Evolutionary conservation across 768 basidiomycete genomes (phyloP), one percentile per base, ranked within the genome.

Genomic region (Lyophyllum atratum): DNA sequence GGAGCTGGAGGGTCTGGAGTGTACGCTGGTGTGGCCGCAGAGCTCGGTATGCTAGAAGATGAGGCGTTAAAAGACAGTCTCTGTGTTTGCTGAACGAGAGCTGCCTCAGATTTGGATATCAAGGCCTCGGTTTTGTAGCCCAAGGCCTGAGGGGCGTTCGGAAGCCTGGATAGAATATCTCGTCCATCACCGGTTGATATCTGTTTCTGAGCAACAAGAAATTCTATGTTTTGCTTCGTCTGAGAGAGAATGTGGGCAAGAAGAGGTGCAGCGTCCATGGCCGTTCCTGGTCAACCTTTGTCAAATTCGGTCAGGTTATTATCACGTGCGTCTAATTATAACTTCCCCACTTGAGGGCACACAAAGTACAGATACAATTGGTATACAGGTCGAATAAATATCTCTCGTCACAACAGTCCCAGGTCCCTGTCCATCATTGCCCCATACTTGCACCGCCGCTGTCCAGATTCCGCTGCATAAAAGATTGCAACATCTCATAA

Each of bases 191-290:
- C 67, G 5, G 68, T 24, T 1, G 83, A 73, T 47, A 88, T 71
- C 40, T 80, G 76, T 43, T 75, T 72, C 50, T 85, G 77, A 1
- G 75, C 68, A 1, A 79, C 71, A 9, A 89, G 78, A 56, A 87
- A 83, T 10, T 80, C 74, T 31, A 89, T 67, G 49, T 86, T 81
- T 42, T 79, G 73, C 54, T 78, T 75, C n/a, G 85, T 79, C 59
- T 84, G 85, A 39, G 74, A 70, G 42, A 84, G 61, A 55, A 89
- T 69, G 64, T 85, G 85, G 8, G 76, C 75, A 11, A 67, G 58
- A 24, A 65, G 59, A 43, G 54, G 57, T 8, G 61, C 45, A 25
- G 54, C 40, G 28, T 60, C 61, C 61, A 64, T 62, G 14, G 48
- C 31, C 14, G 33, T 62, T 39, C 33, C 24, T 6, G 34, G 39